Base-by-base conservation (phyloP, 1,284 basidiomycete genomes). In the Laetiporus sulphureus region DNA sequence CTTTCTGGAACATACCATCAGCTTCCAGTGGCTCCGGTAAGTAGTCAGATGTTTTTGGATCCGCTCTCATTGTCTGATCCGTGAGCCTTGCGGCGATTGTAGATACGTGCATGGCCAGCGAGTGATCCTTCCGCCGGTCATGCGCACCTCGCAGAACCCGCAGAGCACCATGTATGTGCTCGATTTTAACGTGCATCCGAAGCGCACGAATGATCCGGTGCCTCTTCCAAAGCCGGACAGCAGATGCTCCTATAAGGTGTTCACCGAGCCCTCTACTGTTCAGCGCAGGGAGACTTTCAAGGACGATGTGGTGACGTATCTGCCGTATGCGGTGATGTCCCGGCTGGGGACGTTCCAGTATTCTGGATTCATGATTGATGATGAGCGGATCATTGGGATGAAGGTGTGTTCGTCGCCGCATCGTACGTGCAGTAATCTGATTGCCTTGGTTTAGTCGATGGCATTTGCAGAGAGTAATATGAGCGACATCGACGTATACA, bases 41-140 rank as follows among this genome's bases (percentile, higher is more conserved):
- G 49, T 37, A 16, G 25, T 15, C n/a, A n/a, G n/a, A n/a, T n/a
- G n/a, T n/a, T n/a, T n/a, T n/a, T n/a, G n/a, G n/a, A n/a, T n/a
- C n/a, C n/a, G n/a, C n/a, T n/a, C n/a, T n/a, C n/a, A n/a, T n/a
- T n/a, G n/a, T n/a, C n/a, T n/a, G n/a, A n/a, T n/a, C n/a, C n/a
- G n/a, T n/a, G n/a, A n/a, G n/a, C 3, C 13, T 24, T 7, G 16
- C 13, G 19, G 37, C 24, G 32, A 3, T 12, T 16, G 23, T 16
- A 72, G 69, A 41, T 70, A 71, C 24, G 67, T 70, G 0, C 66
- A 73, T 13, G 71, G 69, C 3, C 48, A 60, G 27, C 62, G 69
- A 1, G 53, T 69, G 7, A 61, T 69, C 12, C 51, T 65, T 24
- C 54, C 61, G 1, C 48, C 55, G 10, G 39, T 32, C 39, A 20